Evolutionary conservation across 108 stramenopile genomes (phyloP).

Genomic region (Discostella pseudostelligera): DNA sequence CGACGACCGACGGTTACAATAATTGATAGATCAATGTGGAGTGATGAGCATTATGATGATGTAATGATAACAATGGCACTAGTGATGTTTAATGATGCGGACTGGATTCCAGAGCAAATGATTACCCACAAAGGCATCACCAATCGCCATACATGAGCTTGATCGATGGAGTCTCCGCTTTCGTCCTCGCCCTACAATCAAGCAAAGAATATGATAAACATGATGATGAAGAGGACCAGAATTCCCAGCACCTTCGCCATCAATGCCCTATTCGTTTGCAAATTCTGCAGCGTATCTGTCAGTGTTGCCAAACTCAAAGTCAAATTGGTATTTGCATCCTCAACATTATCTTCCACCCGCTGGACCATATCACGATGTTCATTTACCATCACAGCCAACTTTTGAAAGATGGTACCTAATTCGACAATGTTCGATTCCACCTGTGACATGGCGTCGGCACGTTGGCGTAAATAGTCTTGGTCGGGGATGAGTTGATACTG

Average conservation of each 20-base stretch:
- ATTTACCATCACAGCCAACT: conserved; percentile 85
- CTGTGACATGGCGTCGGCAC: conserved; percentile 84
- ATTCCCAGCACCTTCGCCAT: conserved; percentile 72
- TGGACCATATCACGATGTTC: conserved; percentile 89
- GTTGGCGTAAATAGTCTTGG: conserved; percentile 76
- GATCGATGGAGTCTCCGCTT: too few relatives aligned
- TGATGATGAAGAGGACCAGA: conserved; percentile 77
- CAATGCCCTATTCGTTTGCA: conserved; percentile 72
- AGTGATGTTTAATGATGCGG: too few relatives aligned
- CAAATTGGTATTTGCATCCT: conserved; percentile 81
- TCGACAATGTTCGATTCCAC: conserved; percentile 87
- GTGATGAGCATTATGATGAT: too few relatives aligned
- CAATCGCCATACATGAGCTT: too few relatives aligned
- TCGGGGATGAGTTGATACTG: conserved; percentile 86
- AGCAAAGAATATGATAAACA: conserved; percentile 86
- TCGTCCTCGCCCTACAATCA: conserved; percentile 25
- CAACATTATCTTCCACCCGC: conserved; percentile 89
- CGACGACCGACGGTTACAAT: too few relatives aligned
- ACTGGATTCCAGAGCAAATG: too few relatives aligned
- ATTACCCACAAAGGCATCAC: too few relatives aligned
- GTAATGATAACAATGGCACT: too few relatives aligned
- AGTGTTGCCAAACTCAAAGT: conserved; percentile 69
- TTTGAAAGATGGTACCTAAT: conserved; percentile 85
- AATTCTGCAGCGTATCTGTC: conserved; percentile 76
- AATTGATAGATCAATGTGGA: too few relatives aligned